Evolutionary conservation across 2,329 filamentous ascomycete species (phyloP).

Genomic region (Epichloe brachyelytri): DNA sequence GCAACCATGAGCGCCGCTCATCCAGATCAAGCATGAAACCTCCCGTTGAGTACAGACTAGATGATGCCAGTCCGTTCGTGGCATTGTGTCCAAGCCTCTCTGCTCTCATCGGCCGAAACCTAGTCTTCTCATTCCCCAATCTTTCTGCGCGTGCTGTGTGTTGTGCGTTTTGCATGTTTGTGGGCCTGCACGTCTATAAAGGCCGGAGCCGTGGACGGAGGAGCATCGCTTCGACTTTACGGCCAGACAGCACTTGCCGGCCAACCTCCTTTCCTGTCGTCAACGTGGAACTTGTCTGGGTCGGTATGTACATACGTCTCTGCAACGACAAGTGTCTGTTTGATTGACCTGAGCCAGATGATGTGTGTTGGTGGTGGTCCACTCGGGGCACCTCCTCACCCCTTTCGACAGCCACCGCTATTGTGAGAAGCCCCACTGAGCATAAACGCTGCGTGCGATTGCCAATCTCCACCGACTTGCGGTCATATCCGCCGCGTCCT

Average conservation of each 20-base stretch:
- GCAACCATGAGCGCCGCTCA: not conserved
- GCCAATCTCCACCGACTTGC: constrained; percentile 11
- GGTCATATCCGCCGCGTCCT: constrained; percentile 1
- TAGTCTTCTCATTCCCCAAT: not conserved
- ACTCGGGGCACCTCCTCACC: constrained; percentile 3
- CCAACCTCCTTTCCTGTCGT: not conserved
- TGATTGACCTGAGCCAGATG: not conserved
- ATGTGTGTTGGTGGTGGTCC: constrained; percentile 2
- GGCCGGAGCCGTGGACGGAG: not conserved
- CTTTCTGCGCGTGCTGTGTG: not conserved
- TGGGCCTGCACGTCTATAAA: not conserved
- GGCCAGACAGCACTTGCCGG: not conserved
- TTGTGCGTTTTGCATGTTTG: not conserved
- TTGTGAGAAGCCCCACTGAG: constrained; percentile 8
- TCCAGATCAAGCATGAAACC: not conserved
- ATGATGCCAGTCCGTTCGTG: not conserved
- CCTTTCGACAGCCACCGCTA: constrained; percentile 7
- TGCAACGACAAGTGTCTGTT: not conserved
- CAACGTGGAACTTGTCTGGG: not conserved
- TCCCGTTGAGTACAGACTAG: not conserved
- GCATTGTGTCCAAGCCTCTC: not conserved
- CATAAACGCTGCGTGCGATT: constrained; percentile 7
- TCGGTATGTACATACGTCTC: too few species aligned
- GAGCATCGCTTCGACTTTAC: not conserved
- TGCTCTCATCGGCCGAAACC: not conserved